Evolutionary conservation across 371 early-diverging fungal genomes (phyloP).

Genomic region (Spraguea lophii): DNA sequence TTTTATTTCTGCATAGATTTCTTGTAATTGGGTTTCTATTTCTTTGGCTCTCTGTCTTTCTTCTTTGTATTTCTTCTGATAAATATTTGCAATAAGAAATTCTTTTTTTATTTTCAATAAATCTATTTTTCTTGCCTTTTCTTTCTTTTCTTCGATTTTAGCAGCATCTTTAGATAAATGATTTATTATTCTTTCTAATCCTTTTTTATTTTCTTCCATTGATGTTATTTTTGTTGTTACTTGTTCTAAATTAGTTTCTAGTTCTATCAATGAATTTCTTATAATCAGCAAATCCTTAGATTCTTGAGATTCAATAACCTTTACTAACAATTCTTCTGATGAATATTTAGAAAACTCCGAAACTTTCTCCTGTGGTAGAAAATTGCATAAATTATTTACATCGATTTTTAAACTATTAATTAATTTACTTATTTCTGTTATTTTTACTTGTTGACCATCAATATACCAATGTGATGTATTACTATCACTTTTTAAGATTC

Average conservation of each 20-base stretch:
- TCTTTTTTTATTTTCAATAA: constrained; percentile 20
- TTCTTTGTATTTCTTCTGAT: constrained; percentile 10
- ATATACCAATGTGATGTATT: constrained; percentile 23
- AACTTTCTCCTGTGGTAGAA: constrained; percentile 46
- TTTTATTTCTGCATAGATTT: constrained; percentile 4
- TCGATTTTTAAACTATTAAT: constrained; percentile 24
- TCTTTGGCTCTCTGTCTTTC: constrained; percentile 6
- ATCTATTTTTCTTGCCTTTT: constrained; percentile 8
- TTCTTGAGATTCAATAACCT: constrained; percentile 14
- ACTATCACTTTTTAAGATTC: not conserved
- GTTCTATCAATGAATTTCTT: constrained; percentile 11
- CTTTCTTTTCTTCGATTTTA: constrained; percentile 23
- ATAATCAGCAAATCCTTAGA: constrained; percentile 11
- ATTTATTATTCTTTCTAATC: constrained; percentile 11
- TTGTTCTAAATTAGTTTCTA: constrained; percentile 1
- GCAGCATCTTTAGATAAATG: constrained; percentile 13
- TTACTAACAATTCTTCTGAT: constrained; percentile 34
- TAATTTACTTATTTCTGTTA: constrained; percentile 18
- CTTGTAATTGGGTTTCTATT: constrained; percentile 12
- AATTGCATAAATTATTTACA: constrained; percentile 39
- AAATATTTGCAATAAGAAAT: constrained; percentile 12
- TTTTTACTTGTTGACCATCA: constrained; percentile 14
- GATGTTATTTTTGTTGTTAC: constrained; percentile 6
- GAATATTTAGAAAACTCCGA: constrained; percentile 39
- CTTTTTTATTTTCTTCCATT: constrained; percentile 8